Evolutionary conservation across 495 filamentous ascomycete genomes (phyloP).

Genomic region (Hypoxylon fragiforme): DNA sequence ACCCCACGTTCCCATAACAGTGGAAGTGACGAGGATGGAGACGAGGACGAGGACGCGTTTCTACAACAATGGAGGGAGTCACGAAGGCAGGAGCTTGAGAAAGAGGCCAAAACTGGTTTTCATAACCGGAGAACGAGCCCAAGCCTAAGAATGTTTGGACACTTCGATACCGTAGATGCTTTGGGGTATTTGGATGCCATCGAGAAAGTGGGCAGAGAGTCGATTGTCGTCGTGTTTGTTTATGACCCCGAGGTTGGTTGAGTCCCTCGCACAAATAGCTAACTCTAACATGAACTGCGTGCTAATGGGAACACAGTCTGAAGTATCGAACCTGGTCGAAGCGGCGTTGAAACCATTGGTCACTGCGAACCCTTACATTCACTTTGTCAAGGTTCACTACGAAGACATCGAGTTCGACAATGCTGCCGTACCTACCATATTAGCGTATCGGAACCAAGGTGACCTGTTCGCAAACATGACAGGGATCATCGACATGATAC

Average conservation of each 20-base stretch:
- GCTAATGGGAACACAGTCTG: conserved; percentile 58
- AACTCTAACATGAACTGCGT: neutral
- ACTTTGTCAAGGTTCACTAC: conserved; percentile 90
- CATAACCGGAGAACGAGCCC: conserved; percentile 66
- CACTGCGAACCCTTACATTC: conserved; percentile 64
- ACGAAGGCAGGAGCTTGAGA: conserved; percentile 75
- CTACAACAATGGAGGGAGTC: conserved; percentile 79
- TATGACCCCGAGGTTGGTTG: conserved; percentile 82
- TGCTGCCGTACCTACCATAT: conserved; percentile 81
- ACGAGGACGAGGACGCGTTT: conserved; percentile 75
- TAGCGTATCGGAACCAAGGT: conserved; percentile 82
- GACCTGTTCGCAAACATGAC: conserved; percentile 91
- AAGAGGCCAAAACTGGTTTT: conserved; percentile 45
- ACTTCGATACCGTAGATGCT: conserved; percentile 82
- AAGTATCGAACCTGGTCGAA: conserved; percentile 75
- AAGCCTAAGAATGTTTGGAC: conserved; percentile 74
- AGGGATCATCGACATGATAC: conserved; percentile 83
- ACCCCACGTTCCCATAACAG: conserved; percentile 28
- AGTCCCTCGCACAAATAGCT: conserved; percentile 6
- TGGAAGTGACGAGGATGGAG: conserved; percentile 62
- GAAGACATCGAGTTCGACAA: conserved; percentile 94
- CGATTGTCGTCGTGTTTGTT: conserved; percentile 91
- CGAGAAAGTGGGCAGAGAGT: conserved; percentile 80
- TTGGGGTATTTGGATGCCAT: conserved; percentile 91
- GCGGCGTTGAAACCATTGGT: conserved; percentile 74